Conservation (phyloP, 108 stramenopile genomes). For the Thalassiosira profunda region DNA sequence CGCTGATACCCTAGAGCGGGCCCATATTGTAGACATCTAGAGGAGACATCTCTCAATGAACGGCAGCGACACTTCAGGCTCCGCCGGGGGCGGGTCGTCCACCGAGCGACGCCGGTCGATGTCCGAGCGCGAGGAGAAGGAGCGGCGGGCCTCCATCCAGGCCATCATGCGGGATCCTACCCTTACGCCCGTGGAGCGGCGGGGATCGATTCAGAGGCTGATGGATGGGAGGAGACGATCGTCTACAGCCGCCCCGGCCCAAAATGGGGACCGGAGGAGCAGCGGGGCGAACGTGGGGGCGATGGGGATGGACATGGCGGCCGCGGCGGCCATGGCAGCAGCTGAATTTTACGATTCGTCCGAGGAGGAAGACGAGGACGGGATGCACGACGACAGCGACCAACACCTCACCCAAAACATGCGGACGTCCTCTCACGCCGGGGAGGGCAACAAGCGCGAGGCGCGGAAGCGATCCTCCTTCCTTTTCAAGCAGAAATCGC, state of each 20-base stretch:
- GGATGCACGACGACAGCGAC: background rate
- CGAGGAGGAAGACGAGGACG: conserved; percentile 18
- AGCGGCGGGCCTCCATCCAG: conserved; percentile 81
- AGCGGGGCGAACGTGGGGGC: background rate
- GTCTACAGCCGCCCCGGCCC: conserved; percentile 36
- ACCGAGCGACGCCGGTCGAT: conserved; percentile 30
- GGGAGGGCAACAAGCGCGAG: background rate
- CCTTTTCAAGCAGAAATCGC: conserved; percentile 2
- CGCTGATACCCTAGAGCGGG: background rate
- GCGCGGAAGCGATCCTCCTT: background rate
- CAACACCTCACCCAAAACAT: too few relatives aligned
- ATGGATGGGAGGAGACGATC: conserved; percentile 90
- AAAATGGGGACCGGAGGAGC: conserved; percentile 23
- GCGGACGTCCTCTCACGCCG: too few relatives aligned
- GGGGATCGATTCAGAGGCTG: conserved; percentile 77
- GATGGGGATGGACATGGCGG: conserved; percentile 9
- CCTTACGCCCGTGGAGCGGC: conserved; percentile 65
- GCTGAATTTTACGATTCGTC: conserved; percentile 24
- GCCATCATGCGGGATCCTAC: conserved; percentile 74
- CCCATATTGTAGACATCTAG: background rate
- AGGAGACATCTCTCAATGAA: background rate
- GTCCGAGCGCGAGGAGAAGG: conserved; percentile 52
- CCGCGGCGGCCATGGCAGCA: conserved; percentile 38
- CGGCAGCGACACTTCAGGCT: background rate
- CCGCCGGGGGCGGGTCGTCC: background rate